Evolutionary conservation across 345 rosid genomes (phyloP).

Genomic region (Toxicodendron radicans): DNA sequence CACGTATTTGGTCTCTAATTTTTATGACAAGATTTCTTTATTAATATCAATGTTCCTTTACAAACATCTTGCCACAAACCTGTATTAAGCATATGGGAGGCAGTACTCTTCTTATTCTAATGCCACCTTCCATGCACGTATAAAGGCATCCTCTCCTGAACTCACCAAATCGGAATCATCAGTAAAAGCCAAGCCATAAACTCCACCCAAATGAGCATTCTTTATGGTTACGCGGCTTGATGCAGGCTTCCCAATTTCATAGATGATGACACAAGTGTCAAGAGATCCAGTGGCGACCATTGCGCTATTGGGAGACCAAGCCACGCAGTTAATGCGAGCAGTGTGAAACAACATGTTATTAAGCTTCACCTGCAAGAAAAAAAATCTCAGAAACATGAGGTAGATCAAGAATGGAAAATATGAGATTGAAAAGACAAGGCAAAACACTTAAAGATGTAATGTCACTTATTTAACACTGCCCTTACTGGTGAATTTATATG

Average conservation of each 20-base stretch:
- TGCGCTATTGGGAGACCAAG: constrained; percentile 81
- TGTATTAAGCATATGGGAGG: not conserved
- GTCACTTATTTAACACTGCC: too few species aligned
- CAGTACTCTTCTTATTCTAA: constrained; percentile 21
- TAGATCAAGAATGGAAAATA: not conserved
- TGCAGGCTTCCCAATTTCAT: constrained; percentile 74
- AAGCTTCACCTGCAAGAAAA: constrained; percentile 55
- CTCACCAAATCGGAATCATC: constrained; percentile 54
- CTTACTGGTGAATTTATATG: too few species aligned
- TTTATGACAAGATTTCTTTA: too few species aligned
- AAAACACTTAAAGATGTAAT: too few species aligned
- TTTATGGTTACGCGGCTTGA: constrained; percentile 68
- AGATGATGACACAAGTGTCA: constrained; percentile 73
- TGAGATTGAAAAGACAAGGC: not conserved
- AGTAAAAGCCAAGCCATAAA: constrained; percentile 55
- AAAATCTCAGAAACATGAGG: not conserved
- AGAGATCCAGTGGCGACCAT: constrained; percentile 88
- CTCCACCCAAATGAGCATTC: constrained; percentile 88
- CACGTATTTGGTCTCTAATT: too few species aligned
- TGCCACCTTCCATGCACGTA: constrained; percentile 56
- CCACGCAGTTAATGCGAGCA: constrained; percentile 83
- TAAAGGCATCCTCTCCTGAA: constrained; percentile 75
- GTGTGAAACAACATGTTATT: constrained; percentile 88
- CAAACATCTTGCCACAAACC: not conserved
- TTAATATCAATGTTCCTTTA: not conserved